Conservation (phyloP, 371 early-diverging fungal genomes). For the Syncephalastrum sp. region DNA sequence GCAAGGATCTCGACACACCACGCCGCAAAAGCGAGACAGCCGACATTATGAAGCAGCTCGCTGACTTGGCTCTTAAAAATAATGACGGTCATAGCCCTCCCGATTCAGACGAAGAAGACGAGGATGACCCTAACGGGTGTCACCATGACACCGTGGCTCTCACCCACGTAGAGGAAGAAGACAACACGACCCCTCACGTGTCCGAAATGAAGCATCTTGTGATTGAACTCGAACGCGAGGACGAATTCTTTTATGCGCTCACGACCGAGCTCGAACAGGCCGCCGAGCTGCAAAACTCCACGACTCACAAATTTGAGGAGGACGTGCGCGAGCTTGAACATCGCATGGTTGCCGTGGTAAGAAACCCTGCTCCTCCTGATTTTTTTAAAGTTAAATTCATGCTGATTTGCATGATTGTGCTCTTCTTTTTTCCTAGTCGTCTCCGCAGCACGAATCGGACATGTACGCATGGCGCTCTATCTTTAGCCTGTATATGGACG, state of each 20-base stretch:
- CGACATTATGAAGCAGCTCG: no score
- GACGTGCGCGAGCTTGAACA: constrained; percentile 47
- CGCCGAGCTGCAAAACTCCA: constrained; percentile 34
- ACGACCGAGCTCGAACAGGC: constrained; percentile 49
- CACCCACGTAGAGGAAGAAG: neutral
- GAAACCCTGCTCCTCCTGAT: neutral
- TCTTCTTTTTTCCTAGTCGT: constrained; percentile 15
- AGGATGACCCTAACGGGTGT: neutral
- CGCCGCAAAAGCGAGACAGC: no score
- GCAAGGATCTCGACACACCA: neutral
- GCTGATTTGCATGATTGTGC: neutral
- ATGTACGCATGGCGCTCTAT: constrained; percentile 75
- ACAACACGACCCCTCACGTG: neutral
- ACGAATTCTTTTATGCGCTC: constrained; percentile 59
- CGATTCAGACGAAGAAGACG: neutral
- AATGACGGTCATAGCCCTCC: neutral
- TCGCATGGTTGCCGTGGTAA: constrained; percentile 47
- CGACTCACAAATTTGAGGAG: constrained; percentile 40
- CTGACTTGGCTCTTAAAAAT: neutral
- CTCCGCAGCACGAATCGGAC: constrained; percentile 63
- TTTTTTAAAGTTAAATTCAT: neutral
- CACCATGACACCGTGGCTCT: no score
- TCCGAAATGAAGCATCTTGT: constrained; percentile 40
- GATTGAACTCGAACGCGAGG: constrained; percentile 57
- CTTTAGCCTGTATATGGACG: constrained; percentile 67